A percentile compares a stretch with the other conserved stretches of the same genome.
Conservation (phyloP, 2,329 filamentous ascomycete genomes). For the Diaporthe ampelina region DNA sequence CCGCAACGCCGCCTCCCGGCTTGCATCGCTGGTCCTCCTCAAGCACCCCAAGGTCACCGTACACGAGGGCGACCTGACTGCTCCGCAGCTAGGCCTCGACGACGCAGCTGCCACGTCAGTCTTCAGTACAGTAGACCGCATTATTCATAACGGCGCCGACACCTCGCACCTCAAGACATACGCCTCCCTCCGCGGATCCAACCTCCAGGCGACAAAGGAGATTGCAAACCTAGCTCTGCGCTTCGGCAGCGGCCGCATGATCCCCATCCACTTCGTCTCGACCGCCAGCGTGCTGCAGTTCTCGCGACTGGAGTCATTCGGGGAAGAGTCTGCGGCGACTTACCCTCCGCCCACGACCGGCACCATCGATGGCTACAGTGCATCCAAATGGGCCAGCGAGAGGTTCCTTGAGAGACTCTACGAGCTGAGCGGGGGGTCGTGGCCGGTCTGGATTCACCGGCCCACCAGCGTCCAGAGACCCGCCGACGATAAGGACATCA, state of each 20-base stretch:
- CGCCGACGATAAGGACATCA: not conserved
- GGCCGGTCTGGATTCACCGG: conserved; percentile 49
- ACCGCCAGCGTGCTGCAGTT: not conserved
- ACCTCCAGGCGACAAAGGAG: conserved; percentile 53
- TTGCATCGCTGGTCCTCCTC: not conserved
- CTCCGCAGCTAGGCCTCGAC: conserved; percentile 44
- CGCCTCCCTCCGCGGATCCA: conserved; percentile 49
- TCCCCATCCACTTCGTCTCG: conserved; percentile 49
- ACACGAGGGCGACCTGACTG: conserved; percentile 46
- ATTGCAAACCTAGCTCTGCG: conserved; percentile 49
- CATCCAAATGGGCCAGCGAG: conserved; percentile 47
- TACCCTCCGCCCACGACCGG: conserved; percentile 27
- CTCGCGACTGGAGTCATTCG: not conserved
- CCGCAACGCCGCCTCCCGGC: conserved; percentile 35
- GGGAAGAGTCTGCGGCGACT: not conserved
- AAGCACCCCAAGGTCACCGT: not conserved
- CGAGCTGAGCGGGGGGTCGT: conserved; percentile 33
- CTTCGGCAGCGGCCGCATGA: conserved; percentile 29
- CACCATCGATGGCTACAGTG: conserved; percentile 51
- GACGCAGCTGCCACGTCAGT: conserved; percentile 25
- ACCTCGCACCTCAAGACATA: conserved; percentile 55
- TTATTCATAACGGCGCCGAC: conserved; percentile 68
- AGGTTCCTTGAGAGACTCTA: conserved; percentile 47
- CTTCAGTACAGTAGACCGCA: conserved; percentile 47
- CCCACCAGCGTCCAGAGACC: conserved; percentile 41